A percentile compares a stretch with the other conserved stretches of the same genome.
Evolutionary conservation across 1,139 yeast genomes (phyloP).

Genomic region (Blastobotrys aristatus): DNA sequence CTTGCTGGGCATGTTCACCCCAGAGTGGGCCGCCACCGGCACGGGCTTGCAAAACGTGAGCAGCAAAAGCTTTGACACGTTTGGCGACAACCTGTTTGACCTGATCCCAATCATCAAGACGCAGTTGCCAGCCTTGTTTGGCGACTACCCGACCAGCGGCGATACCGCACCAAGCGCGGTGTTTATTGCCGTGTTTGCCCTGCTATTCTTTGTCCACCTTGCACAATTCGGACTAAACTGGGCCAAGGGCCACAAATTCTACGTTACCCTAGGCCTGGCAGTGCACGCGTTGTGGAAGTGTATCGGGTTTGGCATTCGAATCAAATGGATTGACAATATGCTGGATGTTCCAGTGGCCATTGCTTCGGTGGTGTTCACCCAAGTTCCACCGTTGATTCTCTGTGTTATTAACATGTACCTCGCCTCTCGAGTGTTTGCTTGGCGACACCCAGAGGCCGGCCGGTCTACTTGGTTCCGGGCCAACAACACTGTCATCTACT

Average conservation of each 20-base stretch:
- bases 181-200: slow-evolving; percentile 50
- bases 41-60: slow-evolving; percentile 18
- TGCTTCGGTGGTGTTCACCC: slow-evolving; percentile 53
- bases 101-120: slow-evolving; percentile 4
- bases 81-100: slow-evolving; percentile 6
- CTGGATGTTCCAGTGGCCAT: slow-evolving; percentile 49
- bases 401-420: slow-evolving; percentile 53
- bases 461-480: slow-evolving; percentile 51
- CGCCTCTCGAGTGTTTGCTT: slow-evolving; percentile 73
- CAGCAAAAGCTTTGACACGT: slow-evolving; percentile 7
- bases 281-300: slow-evolving; percentile 49
- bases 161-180: slow-evolving; percentile 62
- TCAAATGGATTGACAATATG: slow-evolving; percentile 48
- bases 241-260: slow-evolving; percentile 61
- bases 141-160: slow-evolving; percentile 52
- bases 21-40: slow-evolving; percentile 20
- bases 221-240: slow-evolving; percentile 51
- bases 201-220: slow-evolving; percentile 38
- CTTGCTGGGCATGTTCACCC: slow-evolving; percentile 22
- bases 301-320: slow-evolving; percentile 57
- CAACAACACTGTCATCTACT: slow-evolving; percentile 49
- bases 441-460: slow-evolving; percentile 81
- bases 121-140: slow-evolving; percentile 52
- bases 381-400: slow-evolving; percentile 42
- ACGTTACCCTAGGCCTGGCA: slow-evolving; percentile 52